Evolutionary conservation across 106 monocot species (phyloP).

Genomic region (Cymbidium sinense): DNA sequence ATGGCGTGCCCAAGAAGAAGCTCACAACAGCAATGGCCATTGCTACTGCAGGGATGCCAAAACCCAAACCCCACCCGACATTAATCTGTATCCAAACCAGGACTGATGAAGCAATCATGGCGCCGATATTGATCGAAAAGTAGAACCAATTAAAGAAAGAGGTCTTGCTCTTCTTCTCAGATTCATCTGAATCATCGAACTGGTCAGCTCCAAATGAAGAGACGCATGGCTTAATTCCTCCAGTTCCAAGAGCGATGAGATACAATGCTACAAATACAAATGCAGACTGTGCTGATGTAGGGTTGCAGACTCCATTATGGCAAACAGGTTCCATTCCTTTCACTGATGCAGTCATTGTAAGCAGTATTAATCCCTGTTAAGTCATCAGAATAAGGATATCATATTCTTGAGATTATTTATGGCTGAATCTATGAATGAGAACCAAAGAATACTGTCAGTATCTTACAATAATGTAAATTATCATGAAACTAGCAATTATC

Average conservation of each 20-base stretch:
- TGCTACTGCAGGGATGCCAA: constrained; percentile 38
- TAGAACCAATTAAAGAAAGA: constrained; percentile 64
- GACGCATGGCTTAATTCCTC: constrained; percentile 52
- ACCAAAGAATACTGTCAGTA: too few species aligned
- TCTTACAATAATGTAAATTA: constrained; percentile 35
- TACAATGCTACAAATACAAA: constrained; percentile 42
- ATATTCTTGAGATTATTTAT: too few species aligned
- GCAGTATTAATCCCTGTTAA: constrained; percentile 22
- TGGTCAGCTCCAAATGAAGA: constrained; percentile 54
- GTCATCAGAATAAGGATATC: background rate
- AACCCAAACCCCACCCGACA: constrained; percentile 51
- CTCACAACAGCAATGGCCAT: constrained; percentile 45
- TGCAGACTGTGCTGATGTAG: constrained; percentile 18
- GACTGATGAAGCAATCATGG: constrained; percentile 34
- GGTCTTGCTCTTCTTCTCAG: constrained; percentile 44
- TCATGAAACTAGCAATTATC: constrained; percentile 49
- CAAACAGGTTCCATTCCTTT: constrained; percentile 34
- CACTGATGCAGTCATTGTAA: constrained; percentile 30
- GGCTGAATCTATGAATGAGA: too few species aligned
- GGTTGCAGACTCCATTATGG: constrained; percentile 14
- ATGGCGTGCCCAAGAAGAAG: constrained; percentile 37
- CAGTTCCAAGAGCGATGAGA: constrained; percentile 44
- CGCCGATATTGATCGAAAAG: constrained; percentile 45
- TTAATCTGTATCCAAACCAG: constrained; percentile 43
- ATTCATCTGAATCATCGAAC: constrained; percentile 40